Base-by-base conservation (phyloP, 2,329 filamentous ascomycete genomes). In the Arthrobotrys sinensis region DNA sequence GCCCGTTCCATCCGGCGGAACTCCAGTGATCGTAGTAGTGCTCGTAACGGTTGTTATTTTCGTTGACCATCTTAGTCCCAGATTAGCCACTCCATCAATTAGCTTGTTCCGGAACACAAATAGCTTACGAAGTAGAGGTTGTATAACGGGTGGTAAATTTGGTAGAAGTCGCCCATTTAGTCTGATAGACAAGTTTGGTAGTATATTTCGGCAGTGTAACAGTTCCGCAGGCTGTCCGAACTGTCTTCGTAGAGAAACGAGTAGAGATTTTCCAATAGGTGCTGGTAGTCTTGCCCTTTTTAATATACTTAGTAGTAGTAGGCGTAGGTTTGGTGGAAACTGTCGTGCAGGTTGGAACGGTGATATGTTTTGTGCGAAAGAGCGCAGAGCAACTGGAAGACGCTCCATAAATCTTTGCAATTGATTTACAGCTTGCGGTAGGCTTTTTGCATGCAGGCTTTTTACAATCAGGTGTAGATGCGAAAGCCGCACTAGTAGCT, bases 191-290 rank as follows among this genome's bases (percentile, higher is more conserved):
- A n/a, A n/a, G 14, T 36, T 21, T 32, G 21, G 62, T 50, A 11
- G 24, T 50, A 16, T 14, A n/a, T 45, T 16, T 45, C 4, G 40
- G 62, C 1, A 65, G 8, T 0, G 62, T 65, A 12, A 65, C 40
- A 10, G 43, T 65, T 10, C 36, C 28, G 62, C 62, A 65, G 43
- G 43, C 62, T 19, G 62, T 65, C 1, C 62, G 62, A 19, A 65
- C 24, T 8, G 62, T 65, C 10, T 50, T 65, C 4, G 45, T 50
- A n/a, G 28, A 50, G 7, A 45, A 14, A 10, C n/a, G 12, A 45
- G 60, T 64, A 5, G 57, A 63, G 4, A 34, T 63, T 36, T 48
- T 64, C 38, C 60, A 64, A 11, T 43, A 28, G 10, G 40, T 48
- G 40, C 19, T 5, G n/a, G 60, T 64, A 7, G 60, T 16, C 24